Conservation (phyloP, 257 asterid species). For the Penstemon eatonii region DNA sequence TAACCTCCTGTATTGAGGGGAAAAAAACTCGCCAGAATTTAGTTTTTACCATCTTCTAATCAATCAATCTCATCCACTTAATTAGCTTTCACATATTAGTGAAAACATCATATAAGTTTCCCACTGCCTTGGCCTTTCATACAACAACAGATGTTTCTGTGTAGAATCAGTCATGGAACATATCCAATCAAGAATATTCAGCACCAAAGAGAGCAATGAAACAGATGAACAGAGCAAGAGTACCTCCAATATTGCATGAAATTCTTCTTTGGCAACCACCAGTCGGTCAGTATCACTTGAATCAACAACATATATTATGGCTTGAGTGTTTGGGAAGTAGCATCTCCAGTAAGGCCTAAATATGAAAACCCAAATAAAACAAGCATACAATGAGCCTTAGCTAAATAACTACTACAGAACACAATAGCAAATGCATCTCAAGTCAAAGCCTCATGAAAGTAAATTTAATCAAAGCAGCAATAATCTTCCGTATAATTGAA, state of each 20-base stretch:
- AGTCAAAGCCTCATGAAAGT: neutral
- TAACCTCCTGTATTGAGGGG: no score
- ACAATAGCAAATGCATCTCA: slow-evolving; percentile 2
- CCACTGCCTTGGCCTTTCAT: neutral
- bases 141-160: neutral
- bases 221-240: neutral
- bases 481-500: slow-evolving; percentile 1
- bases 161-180: neutral
- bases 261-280: slow-evolving; percentile 90
- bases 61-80: neutral
- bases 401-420: slow-evolving; percentile 8
- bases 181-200: neutral
- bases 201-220: neutral
- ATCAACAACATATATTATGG: slow-evolving; percentile 95
- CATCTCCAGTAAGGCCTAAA: slow-evolving; percentile 96
- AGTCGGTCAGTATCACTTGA: slow-evolving; percentile 98
- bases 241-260: slow-evolving; percentile 79
- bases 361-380: slow-evolving; percentile 14
- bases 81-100: neutral
- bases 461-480: neutral
- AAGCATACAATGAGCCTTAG: slow-evolving; percentile 8
- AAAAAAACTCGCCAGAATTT: no score
- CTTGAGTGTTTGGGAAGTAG: slow-evolving; percentile 97
- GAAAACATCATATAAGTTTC: neutral
- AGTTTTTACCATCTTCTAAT: no score